Evolutionary conservation across 2,329 filamentous ascomycete genomes (phyloP).

Genomic region (Arthrobotrys megalospora): DNA sequence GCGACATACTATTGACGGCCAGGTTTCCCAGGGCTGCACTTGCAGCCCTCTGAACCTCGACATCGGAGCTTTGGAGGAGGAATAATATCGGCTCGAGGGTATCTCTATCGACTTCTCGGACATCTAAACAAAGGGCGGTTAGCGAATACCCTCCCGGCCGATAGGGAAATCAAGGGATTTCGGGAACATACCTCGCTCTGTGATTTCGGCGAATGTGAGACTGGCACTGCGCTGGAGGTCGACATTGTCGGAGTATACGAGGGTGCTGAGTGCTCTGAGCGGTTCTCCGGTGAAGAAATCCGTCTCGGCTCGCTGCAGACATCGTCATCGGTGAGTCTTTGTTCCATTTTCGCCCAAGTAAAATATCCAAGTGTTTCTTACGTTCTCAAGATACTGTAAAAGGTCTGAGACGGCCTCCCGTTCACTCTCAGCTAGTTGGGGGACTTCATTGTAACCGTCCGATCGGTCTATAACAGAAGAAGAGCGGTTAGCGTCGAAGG

Average conservation of each 20-base stretch:
- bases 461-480: slow-evolving; percentile 49
- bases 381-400: slow-evolving; percentile 95
- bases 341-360: slow-evolving; percentile 13
- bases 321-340: slow-evolving; percentile 30
- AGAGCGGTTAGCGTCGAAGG: slow-evolving; percentile 38
- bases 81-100: slow-evolving; percentile 97
- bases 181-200: slow-evolving; percentile 82
- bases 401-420: slow-evolving; percentile 96
- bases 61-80: slow-evolving; percentile 92
- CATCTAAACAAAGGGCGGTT: slow-evolving; percentile 75
- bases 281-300: slow-evolving; percentile 99
- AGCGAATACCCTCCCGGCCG: slow-evolving; percentile 28
- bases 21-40: slow-evolving; percentile 96
- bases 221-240: slow-evolving; percentile 97
- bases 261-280: slow-evolving; percentile 89
- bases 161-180: slow-evolving; percentile 5
- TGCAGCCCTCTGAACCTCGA: slow-evolving; percentile 95
- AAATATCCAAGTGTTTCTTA: slow-evolving; percentile 69
- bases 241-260: slow-evolving; percentile 99
- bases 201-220: slow-evolving; percentile 98
- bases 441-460: slow-evolving; percentile 71
- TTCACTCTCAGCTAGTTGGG: slow-evolving; percentile 93
- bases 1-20: slow-evolving; percentile 88
- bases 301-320: slow-evolving; percentile 85
- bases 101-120: slow-evolving; percentile 92